Evolutionary conservation across 208 protist genomes (phyloP).

Genomic region (Leishmania major): DNA sequence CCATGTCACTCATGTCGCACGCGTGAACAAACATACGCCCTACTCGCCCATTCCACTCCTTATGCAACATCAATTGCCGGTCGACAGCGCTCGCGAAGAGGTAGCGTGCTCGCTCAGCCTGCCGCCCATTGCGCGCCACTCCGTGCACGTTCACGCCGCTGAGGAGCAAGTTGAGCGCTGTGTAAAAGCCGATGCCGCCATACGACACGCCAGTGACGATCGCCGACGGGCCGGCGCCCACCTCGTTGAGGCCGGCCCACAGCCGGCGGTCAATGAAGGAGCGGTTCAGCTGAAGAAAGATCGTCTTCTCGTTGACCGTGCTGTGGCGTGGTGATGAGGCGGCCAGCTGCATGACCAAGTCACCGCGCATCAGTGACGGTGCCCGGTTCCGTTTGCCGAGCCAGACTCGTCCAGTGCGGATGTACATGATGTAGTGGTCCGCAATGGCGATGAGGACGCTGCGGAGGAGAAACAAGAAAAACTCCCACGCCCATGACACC

Average conservation of each 20-base stretch:
- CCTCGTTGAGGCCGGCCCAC: slow-evolving; percentile 50
- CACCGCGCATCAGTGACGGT: slow-evolving; percentile 47
- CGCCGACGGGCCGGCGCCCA: slow-evolving; percentile 42
- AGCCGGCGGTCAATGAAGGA: slow-evolving; percentile 61
- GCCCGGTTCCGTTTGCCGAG: slow-evolving; percentile 34
- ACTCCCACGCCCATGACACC: slow-evolving; percentile 28
- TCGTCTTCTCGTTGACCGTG: slow-evolving; percentile 32
- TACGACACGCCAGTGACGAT: slow-evolving; percentile 67
- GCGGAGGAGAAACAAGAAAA: slow-evolving; percentile 57
- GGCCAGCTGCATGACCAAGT: slow-evolving; percentile 73
- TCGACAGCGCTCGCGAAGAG: slow-evolving; percentile 50
- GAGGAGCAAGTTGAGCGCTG: slow-evolving; percentile 60
- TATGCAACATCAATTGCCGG: slow-evolving; percentile 64
- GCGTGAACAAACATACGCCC: slow-evolving; percentile 52
- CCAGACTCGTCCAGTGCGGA: slow-evolving; percentile 53
- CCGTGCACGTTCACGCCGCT: slow-evolving; percentile 77
- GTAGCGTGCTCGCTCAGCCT: slow-evolving; percentile 34
- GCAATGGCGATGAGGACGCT: slow-evolving; percentile 50
- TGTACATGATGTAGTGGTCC: slow-evolving; percentile 68
- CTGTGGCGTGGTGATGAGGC: slow-evolving; percentile 54
- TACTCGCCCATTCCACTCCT: slow-evolving; percentile 46
- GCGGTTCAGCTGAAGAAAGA: slow-evolving; percentile 59
- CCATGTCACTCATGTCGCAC: slow-evolving; percentile 68
- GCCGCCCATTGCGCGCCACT: slow-evolving; percentile 38
- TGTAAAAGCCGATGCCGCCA: slow-evolving; percentile 79